Conservation (phyloP, 1,284 basidiomycete genomes). For the Cystobasidium sp. region DNA sequence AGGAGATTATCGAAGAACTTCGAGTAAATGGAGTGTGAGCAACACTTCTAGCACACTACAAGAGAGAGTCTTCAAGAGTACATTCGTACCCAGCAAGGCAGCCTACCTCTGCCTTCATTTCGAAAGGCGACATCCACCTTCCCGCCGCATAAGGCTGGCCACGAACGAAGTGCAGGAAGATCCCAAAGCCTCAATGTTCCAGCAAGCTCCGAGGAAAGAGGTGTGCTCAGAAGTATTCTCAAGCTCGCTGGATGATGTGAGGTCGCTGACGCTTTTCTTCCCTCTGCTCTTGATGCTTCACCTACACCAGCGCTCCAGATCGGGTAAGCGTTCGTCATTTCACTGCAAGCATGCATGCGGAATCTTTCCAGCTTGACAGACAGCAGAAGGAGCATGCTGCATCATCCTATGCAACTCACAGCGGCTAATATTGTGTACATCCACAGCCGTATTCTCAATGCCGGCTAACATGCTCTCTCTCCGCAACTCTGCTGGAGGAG, state of each 20-base stretch:
- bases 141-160: neutral
- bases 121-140: neutral
- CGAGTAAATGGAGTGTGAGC: too few relatives aligned
- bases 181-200: slow-evolving; percentile 20
- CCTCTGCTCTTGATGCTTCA: neutral
- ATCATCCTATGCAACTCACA: neutral
- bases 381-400: neutral
- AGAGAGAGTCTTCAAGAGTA: too few relatives aligned
- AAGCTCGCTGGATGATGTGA: neutral
- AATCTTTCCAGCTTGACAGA: neutral
- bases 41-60: too few relatives aligned
- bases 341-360: neutral
- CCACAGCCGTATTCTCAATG: slow-evolving; percentile 36
- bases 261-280: neutral
- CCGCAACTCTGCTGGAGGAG: slow-evolving; percentile 6
- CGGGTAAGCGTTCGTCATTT: slow-evolving; percentile 24
- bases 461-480: slow-evolving; percentile 42
- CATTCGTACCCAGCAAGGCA: too few relatives aligned
- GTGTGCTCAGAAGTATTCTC: neutral
- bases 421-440: neutral
- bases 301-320: slow-evolving; percentile 26
- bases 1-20: too few relatives aligned
- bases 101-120: too few relatives aligned
- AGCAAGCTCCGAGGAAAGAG: slow-evolving; percentile 42
- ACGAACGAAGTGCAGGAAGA: neutral